Evolutionary conservation across 78 protist species (phyloP).

Genomic region (Dictyostelium brefeldianum): DNA sequence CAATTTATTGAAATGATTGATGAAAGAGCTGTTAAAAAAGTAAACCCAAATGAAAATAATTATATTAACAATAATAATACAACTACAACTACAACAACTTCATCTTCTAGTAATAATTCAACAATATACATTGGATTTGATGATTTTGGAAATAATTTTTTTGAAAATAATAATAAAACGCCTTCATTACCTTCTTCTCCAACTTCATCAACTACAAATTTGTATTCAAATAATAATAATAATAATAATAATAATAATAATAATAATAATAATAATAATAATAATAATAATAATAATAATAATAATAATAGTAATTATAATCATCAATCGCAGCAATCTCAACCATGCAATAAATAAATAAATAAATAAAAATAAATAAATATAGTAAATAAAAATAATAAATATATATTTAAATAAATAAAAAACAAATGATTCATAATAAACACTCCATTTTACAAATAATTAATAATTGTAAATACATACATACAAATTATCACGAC

Average conservation of each 20-base stretch:
- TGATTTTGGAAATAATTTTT: neutral
- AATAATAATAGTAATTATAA: too few species aligned
- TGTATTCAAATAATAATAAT: neutral
- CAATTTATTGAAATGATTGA: neutral
- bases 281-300: neutral
- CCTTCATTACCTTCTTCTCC: neutral
- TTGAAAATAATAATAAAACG: neutral
- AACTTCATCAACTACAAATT: neutral
- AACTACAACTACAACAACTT: too few species aligned
- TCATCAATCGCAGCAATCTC: too few species aligned
- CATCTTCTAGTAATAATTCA: neutral
- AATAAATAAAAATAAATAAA: too few species aligned
- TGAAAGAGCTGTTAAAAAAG: neutral
- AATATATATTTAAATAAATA: too few species aligned
- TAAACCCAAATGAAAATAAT: neutral
- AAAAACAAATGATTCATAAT: too few species aligned
- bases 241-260: neutral
- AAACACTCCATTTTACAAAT: too few species aligned
- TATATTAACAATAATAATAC: neutral
- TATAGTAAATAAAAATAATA: too few species aligned
- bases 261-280: conserved; percentile 1
- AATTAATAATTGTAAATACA: too few species aligned
- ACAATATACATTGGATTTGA: neutral
- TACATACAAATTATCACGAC: too few species aligned
- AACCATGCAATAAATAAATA: too few species aligned